Evolutionary conservation across 768 basidiomycete species (phyloP), one percentile per base, ranked within the genome.

Genomic region (Leccinum uliginosum): DNA sequence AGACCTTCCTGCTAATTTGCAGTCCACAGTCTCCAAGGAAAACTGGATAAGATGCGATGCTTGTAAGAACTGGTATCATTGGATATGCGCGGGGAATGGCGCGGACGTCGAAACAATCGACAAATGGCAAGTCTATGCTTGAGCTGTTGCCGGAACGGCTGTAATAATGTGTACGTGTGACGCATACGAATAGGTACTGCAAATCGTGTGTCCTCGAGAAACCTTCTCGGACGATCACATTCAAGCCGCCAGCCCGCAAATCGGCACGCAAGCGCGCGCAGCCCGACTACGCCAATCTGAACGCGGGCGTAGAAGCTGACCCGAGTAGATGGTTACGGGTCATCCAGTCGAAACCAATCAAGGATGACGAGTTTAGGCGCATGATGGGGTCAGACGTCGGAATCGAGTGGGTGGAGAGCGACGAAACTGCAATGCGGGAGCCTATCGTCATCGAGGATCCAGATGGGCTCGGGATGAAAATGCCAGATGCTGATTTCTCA

Each of bases 381-480:
- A 83, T 90, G 83, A 68, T 79, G 10, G 90, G 89, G 32, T 69
- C 71, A 26, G 84, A 88, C 11, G 77, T 93, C n/a, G 79, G 79
- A 8, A 60, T 84, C 43, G 80, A 86, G 52, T 95, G 93, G 93
- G 64, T 94, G 24, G 83, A 86, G 59, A 78, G 70, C 15, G 87
- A 92, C 63, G 80, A 84, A 26, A 76, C 71, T 52, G 91, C 92
- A 4, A 82, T 92, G 84, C 81, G 72, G 48, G 92, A 93, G 61
- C 94, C 94, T 1, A 80, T 97, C 58, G 74, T 98, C 27, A 82
- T 98, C 50, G 85, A 87, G 69, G 71, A 76, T 7, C 83, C 88
- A 3, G 87, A 91, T 14, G 88, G 91, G 6, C 74, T 98, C 45
- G 95, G 93, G 10, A 93, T 98, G 86, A 86, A 84, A 68, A 91